Conservation (phyloP, 225 moss, liverwort and hornwort species). For the Takakia lepidozioides region DNA sequence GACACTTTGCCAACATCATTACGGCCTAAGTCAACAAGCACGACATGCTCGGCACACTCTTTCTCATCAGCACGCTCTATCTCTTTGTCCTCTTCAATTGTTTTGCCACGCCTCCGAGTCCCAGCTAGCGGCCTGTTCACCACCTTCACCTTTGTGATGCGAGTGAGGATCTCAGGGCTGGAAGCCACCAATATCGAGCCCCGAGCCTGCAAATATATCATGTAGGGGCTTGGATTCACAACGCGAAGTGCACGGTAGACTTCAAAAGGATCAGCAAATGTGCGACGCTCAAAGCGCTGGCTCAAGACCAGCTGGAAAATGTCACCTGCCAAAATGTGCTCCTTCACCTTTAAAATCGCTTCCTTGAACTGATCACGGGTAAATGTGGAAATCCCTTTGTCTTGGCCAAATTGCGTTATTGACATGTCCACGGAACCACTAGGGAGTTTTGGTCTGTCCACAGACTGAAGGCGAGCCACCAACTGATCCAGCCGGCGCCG, state of each 20-base stretch:
- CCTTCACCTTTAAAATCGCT: constrained; percentile 75
- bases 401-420: constrained; percentile 43
- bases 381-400: constrained; percentile 64
- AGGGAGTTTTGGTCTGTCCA: constrained; percentile 28
- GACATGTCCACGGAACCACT: constrained; percentile 73
- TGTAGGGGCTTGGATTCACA: constrained; percentile 96
- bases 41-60: constrained; percentile 98
- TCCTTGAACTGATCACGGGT: constrained; percentile 66
- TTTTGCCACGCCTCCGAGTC: constrained; percentile 86
- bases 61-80: constrained; percentile 83
- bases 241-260: constrained; percentile 88
- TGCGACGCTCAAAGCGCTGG: constrained; percentile 93
- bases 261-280: constrained; percentile 97
- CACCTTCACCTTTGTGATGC: constrained; percentile 84
- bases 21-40: constrained; percentile 96
- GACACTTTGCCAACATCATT: constrained; percentile 99
- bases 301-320: constrained; percentile 96
- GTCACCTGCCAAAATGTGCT: constrained; percentile 95
- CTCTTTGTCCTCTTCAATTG: constrained; percentile 51
- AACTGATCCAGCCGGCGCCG: constrained; percentile 43
- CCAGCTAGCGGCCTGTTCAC: constrained; percentile 95
- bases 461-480: constrained; percentile 64
- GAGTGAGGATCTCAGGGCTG: constrained; percentile 93
- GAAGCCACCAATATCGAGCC: constrained; percentile 93
- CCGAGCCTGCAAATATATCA: constrained; percentile 97